Conservation (phyloP, 2,329 filamentous ascomycete species). For the Peltaster fructicola region DNA sequence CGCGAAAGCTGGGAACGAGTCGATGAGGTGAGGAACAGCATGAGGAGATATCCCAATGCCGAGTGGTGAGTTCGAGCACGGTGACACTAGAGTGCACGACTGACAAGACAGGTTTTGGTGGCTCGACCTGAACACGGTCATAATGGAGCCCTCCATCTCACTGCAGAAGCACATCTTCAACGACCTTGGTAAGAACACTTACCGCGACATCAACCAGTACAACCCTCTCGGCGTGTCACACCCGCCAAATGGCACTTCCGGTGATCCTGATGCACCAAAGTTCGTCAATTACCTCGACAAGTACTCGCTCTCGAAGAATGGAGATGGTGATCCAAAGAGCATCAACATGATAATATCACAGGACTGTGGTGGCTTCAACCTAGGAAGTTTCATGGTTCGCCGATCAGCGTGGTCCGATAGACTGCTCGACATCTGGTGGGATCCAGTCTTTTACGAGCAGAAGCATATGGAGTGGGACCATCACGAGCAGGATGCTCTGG, state of each 20-base stretch:
- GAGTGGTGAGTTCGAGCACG: constrained; percentile 59
- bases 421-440: constrained; percentile 93
- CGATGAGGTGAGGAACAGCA: constrained; percentile 71
- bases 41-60: constrained; percentile 86
- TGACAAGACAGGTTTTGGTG: constrained; percentile 72
- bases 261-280: constrained; percentile 24
- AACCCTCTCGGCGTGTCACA: constrained; percentile 91
- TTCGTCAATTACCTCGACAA: constrained; percentile 50
- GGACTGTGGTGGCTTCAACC: constrained; percentile 89
- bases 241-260: constrained; percentile 38
- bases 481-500: constrained; percentile 91
- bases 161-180: constrained; percentile 84
- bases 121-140: constrained; percentile 91
- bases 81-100: neutral
- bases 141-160: constrained; percentile 90
- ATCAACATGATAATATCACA: constrained; percentile 81
- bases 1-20: constrained; percentile 99
- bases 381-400: constrained; percentile 85
- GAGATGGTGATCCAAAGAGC: constrained; percentile 60
- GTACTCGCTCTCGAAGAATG: constrained; percentile 50
- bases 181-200: constrained; percentile 52
- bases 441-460: constrained; percentile 92
- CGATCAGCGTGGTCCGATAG: constrained; percentile 80
- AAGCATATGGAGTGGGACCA: constrained; percentile 99
- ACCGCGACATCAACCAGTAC: constrained; percentile 91